Conservation (phyloP, 176 grass and related monocot species). For the Triticum dicoccoides region DNA sequence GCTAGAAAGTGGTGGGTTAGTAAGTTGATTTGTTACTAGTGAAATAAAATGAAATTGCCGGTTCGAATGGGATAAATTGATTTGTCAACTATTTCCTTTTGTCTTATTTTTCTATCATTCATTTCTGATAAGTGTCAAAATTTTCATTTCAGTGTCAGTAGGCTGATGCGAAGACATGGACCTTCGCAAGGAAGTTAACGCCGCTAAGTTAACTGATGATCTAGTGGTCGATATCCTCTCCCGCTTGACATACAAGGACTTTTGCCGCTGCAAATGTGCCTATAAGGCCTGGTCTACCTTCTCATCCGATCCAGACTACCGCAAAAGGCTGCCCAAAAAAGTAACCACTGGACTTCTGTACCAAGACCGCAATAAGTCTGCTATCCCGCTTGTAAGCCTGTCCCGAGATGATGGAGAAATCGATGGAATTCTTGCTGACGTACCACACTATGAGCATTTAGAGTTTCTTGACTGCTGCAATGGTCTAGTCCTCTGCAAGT, state of each 20-base stretch:
- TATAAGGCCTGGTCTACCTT: conserved; percentile 7
- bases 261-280: not conserved
- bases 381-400: not conserved
- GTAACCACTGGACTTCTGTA: conserved; percentile 40
- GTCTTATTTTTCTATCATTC: not conserved
- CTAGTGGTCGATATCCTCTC: not conserved
- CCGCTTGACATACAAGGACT: not conserved
- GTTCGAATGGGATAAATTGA: not conserved
- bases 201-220: not conserved
- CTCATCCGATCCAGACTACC: conserved; percentile 6
- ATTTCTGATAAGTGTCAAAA: not conserved
- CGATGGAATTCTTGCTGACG: conserved; percentile 23
- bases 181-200: not conserved
- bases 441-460: conserved; percentile 18
- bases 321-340: conserved; percentile 26
- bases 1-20: not conserved
- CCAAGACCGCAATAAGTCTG: not conserved
- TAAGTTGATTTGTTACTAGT: not conserved
- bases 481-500: conserved; percentile 50
- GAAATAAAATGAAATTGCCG: no score
- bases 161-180: not conserved
- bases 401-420: not conserved
- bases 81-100: not conserved
- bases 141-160: not conserved
- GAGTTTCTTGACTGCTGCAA: conserved; percentile 45